Evolutionary conservation across 164 flowering plant genomes (phyloP).

Genomic region (Berberis thunbergii): DNA sequence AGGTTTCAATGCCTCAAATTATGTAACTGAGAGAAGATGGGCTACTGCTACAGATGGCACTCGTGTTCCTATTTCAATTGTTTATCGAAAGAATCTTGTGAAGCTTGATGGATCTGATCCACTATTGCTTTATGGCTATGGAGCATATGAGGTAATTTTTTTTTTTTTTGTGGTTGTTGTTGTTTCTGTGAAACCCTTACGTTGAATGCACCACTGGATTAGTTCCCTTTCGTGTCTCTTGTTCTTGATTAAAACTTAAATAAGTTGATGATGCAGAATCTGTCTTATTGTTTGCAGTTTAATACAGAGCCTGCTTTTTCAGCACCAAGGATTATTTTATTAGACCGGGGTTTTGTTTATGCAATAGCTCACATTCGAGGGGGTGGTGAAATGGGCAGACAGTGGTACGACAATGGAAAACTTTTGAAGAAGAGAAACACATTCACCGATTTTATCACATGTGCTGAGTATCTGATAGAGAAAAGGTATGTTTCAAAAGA

Average conservation of each 20-base stretch:
- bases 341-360: slow-evolving; percentile 80
- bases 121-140: slow-evolving; percentile 81
- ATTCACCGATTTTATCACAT: slow-evolving; percentile 78
- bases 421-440: slow-evolving; percentile 80
- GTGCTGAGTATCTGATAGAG: slow-evolving; percentile 69
- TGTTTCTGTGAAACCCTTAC: no score
- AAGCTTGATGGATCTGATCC: slow-evolving; percentile 92
- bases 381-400: slow-evolving; percentile 99
- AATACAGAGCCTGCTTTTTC: slow-evolving; percentile 71
- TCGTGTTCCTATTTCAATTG: slow-evolving; percentile 68
- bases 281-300: slow-evolving; percentile 26
- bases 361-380: slow-evolving; percentile 93
- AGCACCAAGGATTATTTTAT: slow-evolving; percentile 63
- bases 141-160: slow-evolving; percentile 81
- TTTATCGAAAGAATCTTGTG: slow-evolving; percentile 52
- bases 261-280: not conserved
- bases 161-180: not conserved
- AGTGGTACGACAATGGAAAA: slow-evolving; percentile 95
- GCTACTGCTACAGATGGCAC: slow-evolving; percentile 78
- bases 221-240: no score
- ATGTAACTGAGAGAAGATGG: slow-evolving; percentile 83
- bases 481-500: slow-evolving; percentile 68
- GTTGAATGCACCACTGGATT: no score
- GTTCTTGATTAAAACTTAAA: no score
- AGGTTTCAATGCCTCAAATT: slow-evolving; percentile 67